A percentile compares a stretch with the other conserved stretches of the same genome.
These are phyloP conservation scores for Saccharomyces pastorianus DNA, from an alignment of 1,139 yeast genomes.

Conservation along the genomic window DNA sequence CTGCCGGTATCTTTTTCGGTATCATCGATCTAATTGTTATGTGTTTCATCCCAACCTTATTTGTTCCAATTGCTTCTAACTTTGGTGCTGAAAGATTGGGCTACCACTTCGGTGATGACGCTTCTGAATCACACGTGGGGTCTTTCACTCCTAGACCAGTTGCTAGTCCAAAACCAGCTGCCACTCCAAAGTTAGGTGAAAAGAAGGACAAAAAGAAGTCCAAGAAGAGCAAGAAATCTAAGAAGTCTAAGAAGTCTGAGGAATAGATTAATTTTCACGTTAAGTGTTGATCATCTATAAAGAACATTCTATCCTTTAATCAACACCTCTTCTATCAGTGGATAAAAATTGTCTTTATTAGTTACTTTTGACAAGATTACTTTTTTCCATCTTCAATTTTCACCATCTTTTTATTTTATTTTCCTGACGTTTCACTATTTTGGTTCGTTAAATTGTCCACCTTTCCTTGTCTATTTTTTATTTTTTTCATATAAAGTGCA, in stretches of 20 bases:
- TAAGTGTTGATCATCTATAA: conserved; percentile 2
- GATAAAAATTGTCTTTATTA: background rate
- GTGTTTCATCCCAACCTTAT: conserved; percentile 25
- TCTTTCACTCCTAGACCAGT: conserved; percentile 1
- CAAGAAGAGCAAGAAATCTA: conserved; percentile 8
- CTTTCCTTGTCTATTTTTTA: background rate
- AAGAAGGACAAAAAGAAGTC: conserved; percentile 9
- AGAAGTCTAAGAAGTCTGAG: conserved; percentile 12
- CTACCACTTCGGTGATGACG: conserved; percentile 1
- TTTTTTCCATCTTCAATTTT: background rate
- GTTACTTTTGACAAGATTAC: background rate
- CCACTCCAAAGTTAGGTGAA: conserved; percentile 1
- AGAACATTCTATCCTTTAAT: background rate
- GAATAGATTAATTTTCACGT: conserved; percentile 3
- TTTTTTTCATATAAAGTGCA: background rate
- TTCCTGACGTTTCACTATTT: background rate
- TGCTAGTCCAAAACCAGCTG: conserved; percentile 5
- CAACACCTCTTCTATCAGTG: background rate
- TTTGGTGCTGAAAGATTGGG: conserved; percentile 19
- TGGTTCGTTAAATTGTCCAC: background rate
- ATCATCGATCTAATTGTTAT: conserved; percentile 46
- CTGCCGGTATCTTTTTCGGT: conserved; percentile 59
- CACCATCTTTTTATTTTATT: conserved; percentile 1
- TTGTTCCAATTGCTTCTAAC: conserved; percentile 19
- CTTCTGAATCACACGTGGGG: background rate